A percentile compares a stretch with the other conserved stretches of the same genome.
Conservation (phyloP, 495 filamentous ascomycete genomes). For the Neurospora pannonica region DNA sequence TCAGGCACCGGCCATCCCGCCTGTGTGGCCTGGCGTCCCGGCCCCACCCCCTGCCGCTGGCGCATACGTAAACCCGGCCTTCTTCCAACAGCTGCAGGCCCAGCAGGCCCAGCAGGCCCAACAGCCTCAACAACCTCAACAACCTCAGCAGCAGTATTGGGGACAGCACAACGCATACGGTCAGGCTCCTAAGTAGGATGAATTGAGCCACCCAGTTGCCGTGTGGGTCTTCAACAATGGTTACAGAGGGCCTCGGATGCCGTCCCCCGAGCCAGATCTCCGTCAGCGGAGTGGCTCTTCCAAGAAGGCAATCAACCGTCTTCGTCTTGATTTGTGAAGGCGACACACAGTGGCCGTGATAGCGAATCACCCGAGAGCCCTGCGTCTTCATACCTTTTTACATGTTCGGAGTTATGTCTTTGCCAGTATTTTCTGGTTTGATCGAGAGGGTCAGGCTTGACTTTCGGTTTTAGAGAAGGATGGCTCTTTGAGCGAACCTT, state of each 20-base stretch:
- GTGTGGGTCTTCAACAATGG: background rate
- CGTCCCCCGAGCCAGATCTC: background rate
- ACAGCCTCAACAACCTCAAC: slow-evolving; percentile 11
- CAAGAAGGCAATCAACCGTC: background rate
- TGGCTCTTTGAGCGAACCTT: background rate
- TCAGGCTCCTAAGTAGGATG: slow-evolving; percentile 1
- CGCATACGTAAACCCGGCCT: slow-evolving; percentile 57
- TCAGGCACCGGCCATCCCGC: background rate
- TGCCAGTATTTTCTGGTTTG: background rate
- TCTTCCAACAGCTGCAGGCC: slow-evolving; percentile 38
- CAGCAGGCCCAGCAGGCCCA: background rate
- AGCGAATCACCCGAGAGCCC: background rate
- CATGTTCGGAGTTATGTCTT: background rate
- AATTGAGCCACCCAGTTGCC: background rate
- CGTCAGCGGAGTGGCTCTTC: too few relatives aligned
- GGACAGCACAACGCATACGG: slow-evolving; percentile 3
- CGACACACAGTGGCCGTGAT: background rate
- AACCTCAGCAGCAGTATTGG: slow-evolving; percentile 13
- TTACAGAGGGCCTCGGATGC: background rate
- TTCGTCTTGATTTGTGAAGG: background rate
- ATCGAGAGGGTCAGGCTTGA: background rate
- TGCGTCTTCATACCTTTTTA: background rate
- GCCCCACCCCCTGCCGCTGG: slow-evolving; percentile 30
- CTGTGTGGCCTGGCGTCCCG: slow-evolving; percentile 7
- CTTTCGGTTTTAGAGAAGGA: background rate